Evolutionary conservation across 2,329 filamentous ascomycete species (phyloP).

Genomic region (Aspergillus arachidicola): DNA sequence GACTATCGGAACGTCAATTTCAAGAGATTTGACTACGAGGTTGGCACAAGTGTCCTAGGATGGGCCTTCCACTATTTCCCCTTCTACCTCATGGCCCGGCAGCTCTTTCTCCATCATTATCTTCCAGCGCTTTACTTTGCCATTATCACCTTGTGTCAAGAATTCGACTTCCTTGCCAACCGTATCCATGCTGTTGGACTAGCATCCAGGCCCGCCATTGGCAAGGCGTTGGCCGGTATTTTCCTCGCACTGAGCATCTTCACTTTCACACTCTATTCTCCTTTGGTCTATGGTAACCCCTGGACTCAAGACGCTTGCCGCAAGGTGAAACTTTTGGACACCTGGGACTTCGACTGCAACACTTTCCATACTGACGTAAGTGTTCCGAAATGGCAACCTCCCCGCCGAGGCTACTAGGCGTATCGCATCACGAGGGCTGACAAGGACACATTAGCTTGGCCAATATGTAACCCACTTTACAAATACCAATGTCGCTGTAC

Average conservation of each 20-base stretch:
- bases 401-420: constrained; percentile 30
- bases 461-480: constrained; percentile 41
- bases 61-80: constrained; percentile 99
- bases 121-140: constrained; percentile 96
- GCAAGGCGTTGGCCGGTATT: constrained; percentile 70
- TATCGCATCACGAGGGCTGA: constrained; percentile 28
- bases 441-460: constrained; percentile 36
- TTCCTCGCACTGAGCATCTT: constrained; percentile 75
- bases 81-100: constrained; percentile 96
- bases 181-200: constrained; percentile 71
- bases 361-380: constrained; percentile 85
- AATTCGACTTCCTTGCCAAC: constrained; percentile 80
- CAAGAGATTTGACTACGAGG: constrained; percentile 97
- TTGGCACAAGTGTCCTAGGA: constrained; percentile 84
- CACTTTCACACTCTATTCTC: constrained; percentile 82
- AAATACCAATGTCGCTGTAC: constrained; percentile 24
- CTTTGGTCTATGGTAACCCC: constrained; percentile 86
- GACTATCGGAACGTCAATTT: constrained; percentile 83
- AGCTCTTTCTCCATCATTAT: constrained; percentile 98
- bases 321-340: constrained; percentile 80
- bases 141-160: constrained; percentile 83
- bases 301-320: constrained; percentile 92
- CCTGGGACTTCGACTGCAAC: constrained; percentile 99
- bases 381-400: constrained; percentile 42
- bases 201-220: constrained; percentile 70